Conservation (phyloP, 805 yeast species). For the Teunomyces barrocoloradensis region DNA sequence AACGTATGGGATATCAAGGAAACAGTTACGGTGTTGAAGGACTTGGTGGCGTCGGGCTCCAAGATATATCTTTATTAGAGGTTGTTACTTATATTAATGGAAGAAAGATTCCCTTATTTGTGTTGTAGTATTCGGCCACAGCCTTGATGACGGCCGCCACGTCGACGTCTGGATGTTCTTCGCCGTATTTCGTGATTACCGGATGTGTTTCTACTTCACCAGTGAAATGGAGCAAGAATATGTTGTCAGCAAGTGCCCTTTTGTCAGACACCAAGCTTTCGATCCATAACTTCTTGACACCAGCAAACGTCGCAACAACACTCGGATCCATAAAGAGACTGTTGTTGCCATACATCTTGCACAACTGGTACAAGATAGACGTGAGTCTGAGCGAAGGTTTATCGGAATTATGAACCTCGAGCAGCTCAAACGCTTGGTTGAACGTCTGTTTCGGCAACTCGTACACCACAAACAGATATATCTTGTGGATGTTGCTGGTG, state of each 20-base stretch:
- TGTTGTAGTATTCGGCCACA: constrained; percentile 24
- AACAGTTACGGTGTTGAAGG: constrained; percentile 39
- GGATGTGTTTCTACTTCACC: constrained; percentile 1
- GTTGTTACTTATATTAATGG: constrained; percentile 12
- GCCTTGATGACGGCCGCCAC: constrained; percentile 1
- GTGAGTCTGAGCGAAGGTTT: constrained; percentile 1
- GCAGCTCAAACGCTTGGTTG: not conserved
- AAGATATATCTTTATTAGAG: constrained; percentile 52
- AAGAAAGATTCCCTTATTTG: constrained; percentile 20
- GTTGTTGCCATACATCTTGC: constrained; percentile 5
- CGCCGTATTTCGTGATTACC: not conserved
- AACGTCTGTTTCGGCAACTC: not conserved
- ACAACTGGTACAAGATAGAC: not conserved
- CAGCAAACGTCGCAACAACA: constrained; percentile 16
- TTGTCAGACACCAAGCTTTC: constrained; percentile 5
- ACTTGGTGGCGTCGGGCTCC: constrained; percentile 41
- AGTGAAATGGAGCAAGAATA: constrained; percentile 20
- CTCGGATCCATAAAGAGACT: constrained; percentile 21
- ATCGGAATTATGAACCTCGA: not conserved
- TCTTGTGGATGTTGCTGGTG: not conserved
- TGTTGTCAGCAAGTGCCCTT: constrained; percentile 19
- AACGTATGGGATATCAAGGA: constrained; percentile 59
- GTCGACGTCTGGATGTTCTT: not conserved
- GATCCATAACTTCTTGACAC: constrained; percentile 34
- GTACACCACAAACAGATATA: not conserved